Evolutionary conservation across 2,329 filamentous ascomycete genomes (phyloP).

Genomic region (Hypomyces rosellus): DNA sequence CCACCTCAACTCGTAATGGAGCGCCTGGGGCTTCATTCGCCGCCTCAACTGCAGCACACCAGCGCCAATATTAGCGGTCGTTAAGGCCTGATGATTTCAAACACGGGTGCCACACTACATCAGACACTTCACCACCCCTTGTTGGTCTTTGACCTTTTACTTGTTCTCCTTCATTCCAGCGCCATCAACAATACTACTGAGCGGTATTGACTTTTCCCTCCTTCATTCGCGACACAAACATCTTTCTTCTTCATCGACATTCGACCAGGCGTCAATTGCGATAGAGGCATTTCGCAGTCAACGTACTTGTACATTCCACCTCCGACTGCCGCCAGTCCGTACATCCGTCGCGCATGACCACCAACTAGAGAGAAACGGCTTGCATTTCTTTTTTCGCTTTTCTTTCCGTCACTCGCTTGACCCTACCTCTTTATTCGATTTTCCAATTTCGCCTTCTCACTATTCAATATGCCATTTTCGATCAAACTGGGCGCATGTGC

Average conservation of each 20-base stretch:
- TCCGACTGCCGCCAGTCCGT: neutral
- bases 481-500: conserved; percentile 5
- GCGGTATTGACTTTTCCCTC: neutral
- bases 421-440: neutral
- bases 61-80: neutral
- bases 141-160: neutral
- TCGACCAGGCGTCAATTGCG: neutral
- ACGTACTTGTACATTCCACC: neutral
- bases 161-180: neutral
- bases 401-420: neutral
- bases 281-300: neutral
- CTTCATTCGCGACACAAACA: neutral
- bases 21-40: neutral
- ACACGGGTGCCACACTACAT: no score
- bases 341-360: neutral
- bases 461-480: conserved; percentile 3
- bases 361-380: neutral
- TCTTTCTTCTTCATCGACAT: neutral
- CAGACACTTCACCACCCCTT: neutral
- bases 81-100: no score
- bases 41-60: neutral
- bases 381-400: neutral
- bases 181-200: neutral
- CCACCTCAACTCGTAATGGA: neutral
- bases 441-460: neutral